Base-by-base conservation (phyloP, 495 filamentous ascomycete genomes). In the Penicillium canescens region DNA sequence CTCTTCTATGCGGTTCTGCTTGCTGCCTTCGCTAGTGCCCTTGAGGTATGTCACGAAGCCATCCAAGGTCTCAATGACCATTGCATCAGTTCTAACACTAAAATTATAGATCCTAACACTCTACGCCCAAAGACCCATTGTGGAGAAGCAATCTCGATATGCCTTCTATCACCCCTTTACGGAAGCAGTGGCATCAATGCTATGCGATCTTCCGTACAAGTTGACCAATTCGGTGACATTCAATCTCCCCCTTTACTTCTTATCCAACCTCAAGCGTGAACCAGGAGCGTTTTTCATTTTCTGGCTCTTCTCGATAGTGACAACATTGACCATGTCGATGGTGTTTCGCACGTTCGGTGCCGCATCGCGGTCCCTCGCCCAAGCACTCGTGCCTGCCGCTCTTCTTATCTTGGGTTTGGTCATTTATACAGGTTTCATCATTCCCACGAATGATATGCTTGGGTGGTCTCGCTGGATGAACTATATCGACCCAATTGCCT, bases 1-100 rank as follows among this genome's bases (percentile, higher is more conserved):
- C 78, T 98, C 35, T 98, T 97, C 84, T 97, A 97, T 63, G 90
- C 91, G 51, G 86, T 95, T 55, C 78, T 98, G 40, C 68, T 96
- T 70, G 96, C 96, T 65, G 92, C 92, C 20, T 96, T 97, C 61
- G 79, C 86, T 52, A 89, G 84, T 71, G 85, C 86, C 51, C 78
- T 96, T 6, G 92, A 96, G 74, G 84, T 86, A 68, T 38, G 65
- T 54, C 12, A 16, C 18, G 14, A 35, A 31, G 28, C 5, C 8
- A 31, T 31, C 8, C 28, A 10, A 31, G 6, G 2, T 31, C 8
- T 9, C 28, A 31, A 9, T 31, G 2, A 31, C 9, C 6, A 9
- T 31, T 5, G 28, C 28, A 9, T 52, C 37, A 7, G n/a, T 10
- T 20, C 13, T 10, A 13, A 11, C 6, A 10, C 41, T 42, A 31